Base-by-base conservation (phyloP, 352 stramenopile species). In the Lagenidium giganteum region DNA sequence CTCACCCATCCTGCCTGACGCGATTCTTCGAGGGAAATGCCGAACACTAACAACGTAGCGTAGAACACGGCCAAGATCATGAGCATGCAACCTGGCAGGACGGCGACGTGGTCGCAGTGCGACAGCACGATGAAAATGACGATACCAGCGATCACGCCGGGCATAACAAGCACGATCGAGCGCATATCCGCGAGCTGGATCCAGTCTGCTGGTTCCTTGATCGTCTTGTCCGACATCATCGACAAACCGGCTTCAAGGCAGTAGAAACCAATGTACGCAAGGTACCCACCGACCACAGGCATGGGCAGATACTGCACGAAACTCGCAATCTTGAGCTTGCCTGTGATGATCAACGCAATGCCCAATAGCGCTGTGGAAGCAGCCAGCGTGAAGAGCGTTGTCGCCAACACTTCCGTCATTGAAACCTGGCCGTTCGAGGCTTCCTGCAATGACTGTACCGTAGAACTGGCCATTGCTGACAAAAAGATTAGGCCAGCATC, bases 401-500 rank as follows among this genome's bases (percentile, higher is more conserved):
- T 99, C 11, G 96, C 83, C 25, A 99, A 69, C 36, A 91, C 67
- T 39, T 88, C 70, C 8, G 87, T 63, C 70, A 91, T 91, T 0
- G 71, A 73, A 37, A 83, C 70, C 53, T 61, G 47, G 50, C 81
- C 52, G 62, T 62, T 87, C 27, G 68, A 51, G 66, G 52, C 83
- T 5, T 70, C 59, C 18, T 79, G 74, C 13, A 97, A 42, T 14
- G 63, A 77, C 30, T 85, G 68, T 28, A 91, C 83, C 44, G 97
- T 97, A 18, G 72, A 83, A 18, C 69, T 87, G 9, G 95, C 90
- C 77, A 99, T 99, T 33, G 80, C 78, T 16, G 81, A 96, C 35
- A 99, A 74, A 69, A 99, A 99, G 49, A 99, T 99, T n/a, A 99
- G 74, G 0, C 96, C 96, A 3, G 96, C 96, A 63, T 99, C 95